Base-by-base conservation (phyloP, 75 land plant genomes). In the Adiantum capillusveneris region DNA sequence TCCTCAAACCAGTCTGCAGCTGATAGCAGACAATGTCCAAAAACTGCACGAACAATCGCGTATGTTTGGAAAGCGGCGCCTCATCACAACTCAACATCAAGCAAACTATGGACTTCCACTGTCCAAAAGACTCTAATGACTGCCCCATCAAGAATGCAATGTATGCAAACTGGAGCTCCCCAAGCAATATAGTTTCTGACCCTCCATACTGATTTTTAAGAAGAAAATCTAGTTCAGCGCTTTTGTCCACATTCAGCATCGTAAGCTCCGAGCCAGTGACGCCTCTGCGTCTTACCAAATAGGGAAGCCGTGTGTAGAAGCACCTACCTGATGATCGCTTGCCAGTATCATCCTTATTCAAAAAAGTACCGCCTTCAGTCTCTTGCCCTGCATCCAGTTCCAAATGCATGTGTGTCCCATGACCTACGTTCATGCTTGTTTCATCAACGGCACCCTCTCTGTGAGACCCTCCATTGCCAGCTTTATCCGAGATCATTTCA, bases 101-200 rank as follows among this genome's bases (percentile, higher is more conserved):
- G 74, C 83, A 79, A 44, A 94, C 81, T 34, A 89, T 70, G 14
- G 81, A 74, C 70, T 89, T 94, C 98, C 98, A 94, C 68, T 94
- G 98, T 17, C 79, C 59, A 81, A 94, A 94, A 20, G 81, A 78
- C 75, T 94, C 91, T 68, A 94, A 87, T 49, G 98, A 94, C 64
- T 94, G 98, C 11, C 88, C 96, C 96, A 94, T 94, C 90, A 93
- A 57, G 59, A 93, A 93, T 62, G 90, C 87, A 44, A 94, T 63
- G 51, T 83, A 94, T 11, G 90, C 49, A 73, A 94, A 94, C 42
- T 94, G 98, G 19, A 94, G 69, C 75, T 94, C 98, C 36, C 90
- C 95, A 29, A 94, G 76, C 36, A 94, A 62, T n/a, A 65, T 36
- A 45, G 83, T 95, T 72, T 88, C 96, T 29, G 25, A 60, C 46